Conservation (phyloP, 495 filamentous ascomycete species). For the Durotheca rogersii region DNA sequence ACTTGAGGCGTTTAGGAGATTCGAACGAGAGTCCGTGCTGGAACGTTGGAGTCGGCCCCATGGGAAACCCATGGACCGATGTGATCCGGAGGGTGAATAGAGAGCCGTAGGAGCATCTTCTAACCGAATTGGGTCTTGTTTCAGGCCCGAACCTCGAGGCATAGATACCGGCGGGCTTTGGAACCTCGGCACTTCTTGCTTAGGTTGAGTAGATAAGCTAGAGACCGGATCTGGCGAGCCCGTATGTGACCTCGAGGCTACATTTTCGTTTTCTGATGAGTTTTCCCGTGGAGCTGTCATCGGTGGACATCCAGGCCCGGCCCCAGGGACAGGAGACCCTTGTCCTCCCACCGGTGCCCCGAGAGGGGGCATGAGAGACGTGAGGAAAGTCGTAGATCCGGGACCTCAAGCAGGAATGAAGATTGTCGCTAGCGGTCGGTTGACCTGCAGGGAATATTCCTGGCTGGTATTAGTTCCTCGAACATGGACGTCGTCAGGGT, state of each 20-base stretch:
- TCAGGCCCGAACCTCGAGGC: background rate
- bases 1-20: slow-evolving; percentile 16
- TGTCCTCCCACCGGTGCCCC: slow-evolving; percentile 7
- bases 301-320: background rate
- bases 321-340: slow-evolving; percentile 5
- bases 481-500: slow-evolving; percentile 1
- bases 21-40: slow-evolving; percentile 8
- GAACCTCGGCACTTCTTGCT: background rate
- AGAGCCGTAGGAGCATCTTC: slow-evolving; percentile 8
- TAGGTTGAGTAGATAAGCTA: background rate
- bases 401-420: slow-evolving; percentile 4
- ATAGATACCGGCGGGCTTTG: background rate
- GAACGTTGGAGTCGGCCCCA: slow-evolving; percentile 8
- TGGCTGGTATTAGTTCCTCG: slow-evolving; percentile 2
- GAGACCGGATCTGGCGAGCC: slow-evolving; percentile 1
- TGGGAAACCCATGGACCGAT: slow-evolving; percentile 6
- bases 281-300: background rate
- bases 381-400: background rate
- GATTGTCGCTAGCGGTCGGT: slow-evolving; percentile 5
- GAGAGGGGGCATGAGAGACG: background rate
- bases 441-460: slow-evolving; percentile 1
- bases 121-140: slow-evolving; percentile 10
- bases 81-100: slow-evolving; percentile 7
- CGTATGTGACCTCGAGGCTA: slow-evolving; percentile 2
- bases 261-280: slow-evolving; percentile 1